Base-by-base conservation (phyloP, 805 yeast species). In the Jamesozyma spencerorum region DNA sequence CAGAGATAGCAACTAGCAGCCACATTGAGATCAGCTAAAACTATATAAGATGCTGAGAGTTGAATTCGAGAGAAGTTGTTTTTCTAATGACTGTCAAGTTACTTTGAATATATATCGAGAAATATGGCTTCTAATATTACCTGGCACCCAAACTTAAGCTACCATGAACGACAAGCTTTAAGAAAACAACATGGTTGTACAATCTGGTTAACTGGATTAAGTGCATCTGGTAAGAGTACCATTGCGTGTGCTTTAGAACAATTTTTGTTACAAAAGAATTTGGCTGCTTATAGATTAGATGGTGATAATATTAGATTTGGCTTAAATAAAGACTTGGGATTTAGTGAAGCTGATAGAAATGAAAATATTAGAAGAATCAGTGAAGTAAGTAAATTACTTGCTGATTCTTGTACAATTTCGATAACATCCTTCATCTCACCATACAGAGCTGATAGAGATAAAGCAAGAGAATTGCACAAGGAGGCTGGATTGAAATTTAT, bases 241-340 rank as follows among this genome's bases (percentile, higher is more conserved):
- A 82, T 90, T 57, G 97, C 97, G 1, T 85, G 95, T 62, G 97
- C 95, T 7, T 70, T 90, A 40, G 97, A 90, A 64, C 92, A 85
- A 65, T 69, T 75, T 37, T 67, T 90, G 42, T 70, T 90, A 47
- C 76, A 80, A 51, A 72, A 75, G 50, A 80, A 81, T 22, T 64
- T 82, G 49, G 73, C 77, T 48, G 75, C 95, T 17, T 90, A 90
- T 68, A 78, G 97, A 61, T 69, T 90, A 49, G 97, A 90, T 60
- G 97, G 88, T 54, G 97, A 90, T 65, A 90, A 90, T 63, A 75
- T 90, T 52, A 77, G 97, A 53, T 90, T 90, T 58, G 97, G 97
- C 2, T 71, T 90, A 56, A 90, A 90, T 74, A 88, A 87, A 64
- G 97, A 90, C 64, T 72, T 90, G 50, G 97, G 97, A 0, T 90